Evolutionary conservation across 225 moss, liverwort and hornwort genomes (phyloP).

Genomic region (Rhytidiadelphus loreus): DNA sequence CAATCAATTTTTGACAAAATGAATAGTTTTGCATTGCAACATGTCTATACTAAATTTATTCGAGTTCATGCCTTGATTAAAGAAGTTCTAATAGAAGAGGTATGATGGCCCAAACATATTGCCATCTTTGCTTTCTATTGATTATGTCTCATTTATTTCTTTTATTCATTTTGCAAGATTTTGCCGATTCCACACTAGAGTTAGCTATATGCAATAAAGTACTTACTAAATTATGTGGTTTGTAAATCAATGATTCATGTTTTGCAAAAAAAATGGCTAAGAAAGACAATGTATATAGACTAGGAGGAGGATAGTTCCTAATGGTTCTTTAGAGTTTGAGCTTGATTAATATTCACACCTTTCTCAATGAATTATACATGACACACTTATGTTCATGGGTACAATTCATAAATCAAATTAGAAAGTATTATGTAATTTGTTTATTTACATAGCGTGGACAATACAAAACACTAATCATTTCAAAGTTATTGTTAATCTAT

Average conservation of each 20-base stretch:
- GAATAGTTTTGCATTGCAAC: fast-evolving
- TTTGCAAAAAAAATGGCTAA: background rate
- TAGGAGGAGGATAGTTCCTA: background rate
- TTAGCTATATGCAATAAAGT: background rate
- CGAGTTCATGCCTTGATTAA: fast-evolving
- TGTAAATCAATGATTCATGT: background rate
- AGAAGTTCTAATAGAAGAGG: too few relatives aligned
- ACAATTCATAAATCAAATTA: background rate
- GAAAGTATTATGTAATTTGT: background rate
- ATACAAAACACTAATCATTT: background rate
- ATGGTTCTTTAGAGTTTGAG: fast-evolving
- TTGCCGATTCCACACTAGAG: background rate
- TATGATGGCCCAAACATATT: background rate
- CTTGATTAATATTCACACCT: background rate
- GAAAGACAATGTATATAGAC: background rate
- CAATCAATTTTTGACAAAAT: background rate
- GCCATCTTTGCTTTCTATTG: fast-evolving
- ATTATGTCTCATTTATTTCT: background rate
- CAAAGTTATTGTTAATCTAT: background rate
- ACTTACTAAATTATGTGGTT: background rate
- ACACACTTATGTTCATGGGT: fast-evolving
- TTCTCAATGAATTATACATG: background rate
- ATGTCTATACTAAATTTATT: background rate
- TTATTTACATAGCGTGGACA: background rate
- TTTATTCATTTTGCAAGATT: background rate